Evolutionary conservation across 352 stramenopile genomes (phyloP), one percentile per base, ranked within the genome.

Genomic region (Saprolegnia parasitica): DNA sequence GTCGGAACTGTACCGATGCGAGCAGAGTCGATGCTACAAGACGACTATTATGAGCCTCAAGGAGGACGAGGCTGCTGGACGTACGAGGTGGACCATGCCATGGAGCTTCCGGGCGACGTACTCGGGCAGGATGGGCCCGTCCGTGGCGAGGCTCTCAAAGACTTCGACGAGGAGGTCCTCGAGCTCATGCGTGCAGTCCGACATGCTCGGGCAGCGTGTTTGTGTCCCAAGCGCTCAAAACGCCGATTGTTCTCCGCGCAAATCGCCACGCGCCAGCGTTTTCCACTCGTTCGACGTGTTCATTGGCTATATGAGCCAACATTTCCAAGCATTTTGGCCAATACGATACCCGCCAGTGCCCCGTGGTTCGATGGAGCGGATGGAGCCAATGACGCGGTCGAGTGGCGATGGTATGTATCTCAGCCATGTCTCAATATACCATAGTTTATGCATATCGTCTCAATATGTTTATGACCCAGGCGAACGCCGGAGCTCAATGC

Each of bases 31-130:
- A 62, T 70, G 63, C 63, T 70, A 62, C 47, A 61, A 46, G 24
- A 60, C 63, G 6, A 10, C n/a, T 5, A 24, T 60, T 20, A 70
- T 60, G 46, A 60, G 50, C 26, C 24, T 20, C 60, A n/a, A 49
- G 11, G 10, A 16, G 13, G 21, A 18, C n/a, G n/a, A 66, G 9
- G 32, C 21, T 4, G 23, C 2, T 6, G 29, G 20, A 58, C 63
- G 29, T 61, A 70, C 63, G 45, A 70, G 35, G 45, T 70, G 63
- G 6, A 70, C 63, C 63, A 70, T 70, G 49, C 63, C 63, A 61
- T 70, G 63, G 61, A 70, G 54, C 47, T 70, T 70, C 21, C 63
- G 49, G 8, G 63, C 63, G 50, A 70, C 52, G 45, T 70, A 18
- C 13, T 70, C 63, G 49, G 63, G 63, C 42, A 70, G 37, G 8